Evolutionary conservation across 108 stramenopile genomes (phyloP).

Genomic region (Cyclotella kingstonii): DNA sequence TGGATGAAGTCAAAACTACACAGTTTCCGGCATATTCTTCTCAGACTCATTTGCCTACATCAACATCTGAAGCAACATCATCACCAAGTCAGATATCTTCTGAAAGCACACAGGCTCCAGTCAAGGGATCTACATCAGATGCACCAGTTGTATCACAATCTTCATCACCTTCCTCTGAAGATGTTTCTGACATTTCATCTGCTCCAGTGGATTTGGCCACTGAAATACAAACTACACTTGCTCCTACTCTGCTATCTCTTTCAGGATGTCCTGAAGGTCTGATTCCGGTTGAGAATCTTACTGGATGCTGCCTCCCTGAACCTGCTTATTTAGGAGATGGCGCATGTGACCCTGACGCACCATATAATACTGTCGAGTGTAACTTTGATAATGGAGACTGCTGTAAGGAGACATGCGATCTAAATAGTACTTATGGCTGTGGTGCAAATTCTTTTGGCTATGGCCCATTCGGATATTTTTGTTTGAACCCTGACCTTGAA

Average conservation of each 20-base stretch:
- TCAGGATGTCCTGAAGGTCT: constrained; percentile 28
- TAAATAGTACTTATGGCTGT: constrained; percentile 29
- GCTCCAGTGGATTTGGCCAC: too few species aligned
- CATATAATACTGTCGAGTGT: constrained; percentile 85
- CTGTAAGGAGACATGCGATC: constrained; percentile 73
- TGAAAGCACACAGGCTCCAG: neutral
- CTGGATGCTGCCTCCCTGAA: constrained; percentile 43
- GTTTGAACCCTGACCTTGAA: constrained; percentile 30
- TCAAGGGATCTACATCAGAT: neutral
- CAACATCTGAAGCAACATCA: neutral
- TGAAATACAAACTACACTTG: neutral
- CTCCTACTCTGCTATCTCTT: neutral
- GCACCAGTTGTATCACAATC: neutral
- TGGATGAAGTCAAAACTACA: too few species aligned
- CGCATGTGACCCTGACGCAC: constrained; percentile 59
- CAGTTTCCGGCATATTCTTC: too few species aligned
- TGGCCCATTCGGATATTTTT: constrained; percentile 48
- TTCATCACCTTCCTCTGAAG: too few species aligned
- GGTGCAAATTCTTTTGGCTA: constrained; percentile 28
- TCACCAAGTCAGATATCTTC: neutral
- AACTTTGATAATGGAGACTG: constrained; percentile 89
- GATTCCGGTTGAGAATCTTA: constrained; percentile 28
- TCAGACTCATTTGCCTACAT: too few species aligned
- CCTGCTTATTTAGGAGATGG: constrained; percentile 43
- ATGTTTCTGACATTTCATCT: too few species aligned